phyloP scores from a whole-genome alignment of 257 asterid species.

The Salvia splendens region DNA sequence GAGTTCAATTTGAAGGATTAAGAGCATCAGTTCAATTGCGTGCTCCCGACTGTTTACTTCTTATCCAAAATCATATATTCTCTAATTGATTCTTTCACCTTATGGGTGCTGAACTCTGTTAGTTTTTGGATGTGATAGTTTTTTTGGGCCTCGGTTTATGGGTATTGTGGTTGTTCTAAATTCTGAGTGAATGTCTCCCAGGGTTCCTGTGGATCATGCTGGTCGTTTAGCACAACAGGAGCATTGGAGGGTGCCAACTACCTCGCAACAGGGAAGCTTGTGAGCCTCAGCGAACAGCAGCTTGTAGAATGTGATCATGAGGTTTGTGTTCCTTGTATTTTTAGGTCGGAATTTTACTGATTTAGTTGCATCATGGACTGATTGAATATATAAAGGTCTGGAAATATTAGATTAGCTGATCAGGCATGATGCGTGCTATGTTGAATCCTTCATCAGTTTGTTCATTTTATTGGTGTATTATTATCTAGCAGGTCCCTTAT shows the following conservation, averaged over 20 bases:
- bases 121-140: not conserved
- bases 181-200: slow-evolving; percentile 4
- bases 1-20: not conserved
- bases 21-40: not conserved
- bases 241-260: slow-evolving; percentile 26
- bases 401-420: slow-evolving; percentile 8
- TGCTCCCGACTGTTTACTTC: not conserved
- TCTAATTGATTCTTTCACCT: not conserved
- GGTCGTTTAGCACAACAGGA: slow-evolving; percentile 27
- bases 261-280: slow-evolving; percentile 24
- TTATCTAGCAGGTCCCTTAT: not conserved
- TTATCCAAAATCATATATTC: not conserved
- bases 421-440: not conserved
- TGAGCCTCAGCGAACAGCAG: slow-evolving; percentile 27
- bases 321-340: not conserved
- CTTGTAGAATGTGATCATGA: slow-evolving; percentile 28
- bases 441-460: slow-evolving; percentile 10
- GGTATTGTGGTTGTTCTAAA: slow-evolving; percentile 4
- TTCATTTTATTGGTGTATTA: not conserved
- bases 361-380: too few species aligned
- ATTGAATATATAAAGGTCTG: not conserved
- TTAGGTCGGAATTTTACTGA: not conserved
- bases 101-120: not conserved
- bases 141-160: not conserved
- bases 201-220: slow-evolving; percentile 29